Percentiles rank a stretch among this genome's conserved stretches.
Conservation (phyloP, 2,329 filamentous ascomycete genomes). For the Pochonia chlamydosporia region DNA sequence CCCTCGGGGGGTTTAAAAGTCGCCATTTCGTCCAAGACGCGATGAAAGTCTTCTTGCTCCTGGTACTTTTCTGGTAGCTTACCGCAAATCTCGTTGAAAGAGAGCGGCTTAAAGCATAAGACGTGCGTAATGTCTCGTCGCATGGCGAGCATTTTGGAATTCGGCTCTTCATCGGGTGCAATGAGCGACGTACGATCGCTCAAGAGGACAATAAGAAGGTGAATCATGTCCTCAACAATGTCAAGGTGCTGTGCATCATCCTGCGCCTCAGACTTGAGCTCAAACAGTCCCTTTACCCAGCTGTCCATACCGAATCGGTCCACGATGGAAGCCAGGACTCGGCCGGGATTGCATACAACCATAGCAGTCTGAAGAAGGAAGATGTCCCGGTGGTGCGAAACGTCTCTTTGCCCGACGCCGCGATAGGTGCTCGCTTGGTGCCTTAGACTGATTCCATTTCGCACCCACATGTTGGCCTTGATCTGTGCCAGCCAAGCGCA, state of each 20-base stretch:
- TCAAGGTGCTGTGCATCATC: conserved; percentile 88
- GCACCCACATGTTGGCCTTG: conserved; percentile 97
- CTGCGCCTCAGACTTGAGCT: conserved; percentile 63
- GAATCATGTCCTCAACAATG: conserved; percentile 91
- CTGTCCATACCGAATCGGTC: conserved; percentile 84
- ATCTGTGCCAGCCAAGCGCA: conserved; percentile 97
- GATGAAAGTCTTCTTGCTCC: conserved; percentile 82
- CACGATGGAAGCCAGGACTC: conserved; percentile 82
- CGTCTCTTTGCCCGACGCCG: conserved; percentile 81
- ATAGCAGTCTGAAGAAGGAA: conserved; percentile 89
- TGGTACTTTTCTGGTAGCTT: conserved; percentile 85
- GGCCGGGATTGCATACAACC: conserved; percentile 75
- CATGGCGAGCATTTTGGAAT: conserved; percentile 64
- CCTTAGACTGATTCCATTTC: conserved; percentile 90
- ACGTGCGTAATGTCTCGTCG: conserved; percentile 89
- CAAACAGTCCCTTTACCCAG: conserved; percentile 83
- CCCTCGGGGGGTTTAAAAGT: conserved; percentile 88
- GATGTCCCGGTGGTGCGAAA: conserved; percentile 90
- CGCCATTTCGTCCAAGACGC: conserved; percentile 80
- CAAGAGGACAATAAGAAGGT: conserved; percentile 83
- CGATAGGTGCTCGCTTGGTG: conserved; percentile 94
- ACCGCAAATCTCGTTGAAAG: conserved; percentile 83
- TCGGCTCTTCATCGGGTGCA: conserved; percentile 58
- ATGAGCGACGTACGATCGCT: conserved; percentile 82
- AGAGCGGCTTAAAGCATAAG: conserved; percentile 91